Evolutionary conservation across 345 rosid genomes (phyloP).

Genomic region (Boechera divaricarpa): DNA sequence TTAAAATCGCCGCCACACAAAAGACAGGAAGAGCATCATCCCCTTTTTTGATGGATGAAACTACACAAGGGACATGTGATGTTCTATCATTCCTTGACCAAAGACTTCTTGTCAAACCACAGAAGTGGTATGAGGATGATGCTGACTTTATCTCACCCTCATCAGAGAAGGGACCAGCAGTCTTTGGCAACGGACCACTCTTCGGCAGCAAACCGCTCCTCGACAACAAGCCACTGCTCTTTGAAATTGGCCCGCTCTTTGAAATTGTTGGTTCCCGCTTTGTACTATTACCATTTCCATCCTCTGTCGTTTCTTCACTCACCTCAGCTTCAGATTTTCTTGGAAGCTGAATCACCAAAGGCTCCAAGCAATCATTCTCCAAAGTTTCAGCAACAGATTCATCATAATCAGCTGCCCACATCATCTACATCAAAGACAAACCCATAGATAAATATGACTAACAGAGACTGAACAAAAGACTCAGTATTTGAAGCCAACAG

Average conservation of each 20-base stretch:
- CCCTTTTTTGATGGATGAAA: constrained; percentile 65
- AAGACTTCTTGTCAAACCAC: constrained; percentile 75
- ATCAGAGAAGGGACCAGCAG: constrained; percentile 49
- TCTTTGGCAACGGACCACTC: constrained; percentile 51
- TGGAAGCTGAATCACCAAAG: constrained; percentile 65
- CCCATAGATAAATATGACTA: background rate
- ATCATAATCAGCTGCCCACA: constrained; percentile 98
- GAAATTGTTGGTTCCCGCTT: constrained; percentile 37
- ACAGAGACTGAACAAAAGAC: constrained; percentile 17
- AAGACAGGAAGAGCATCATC: constrained; percentile 80
- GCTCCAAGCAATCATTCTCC: constrained; percentile 74
- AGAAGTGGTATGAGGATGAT: constrained; percentile 58
- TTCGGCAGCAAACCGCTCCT: constrained; percentile 50
- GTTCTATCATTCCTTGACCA: constrained; percentile 67
- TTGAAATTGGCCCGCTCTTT: constrained; percentile 46
- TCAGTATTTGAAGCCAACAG: constrained; percentile 15
- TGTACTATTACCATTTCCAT: constrained; percentile 44
- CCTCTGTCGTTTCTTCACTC: constrained; percentile 52
- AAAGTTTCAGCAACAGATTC: constrained; percentile 59
- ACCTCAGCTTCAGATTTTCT: constrained; percentile 53
- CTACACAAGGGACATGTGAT: constrained; percentile 53
- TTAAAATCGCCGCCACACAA: constrained; percentile 90
- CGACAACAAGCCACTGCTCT: constrained; percentile 49
- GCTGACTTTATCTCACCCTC: constrained; percentile 56
- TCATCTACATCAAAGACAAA: constrained; percentile 66